Evolutionary conservation across 805 yeast species (phyloP), one percentile per base, ranked within the genome.

Genomic region (Starmerella riodocensis): DNA sequence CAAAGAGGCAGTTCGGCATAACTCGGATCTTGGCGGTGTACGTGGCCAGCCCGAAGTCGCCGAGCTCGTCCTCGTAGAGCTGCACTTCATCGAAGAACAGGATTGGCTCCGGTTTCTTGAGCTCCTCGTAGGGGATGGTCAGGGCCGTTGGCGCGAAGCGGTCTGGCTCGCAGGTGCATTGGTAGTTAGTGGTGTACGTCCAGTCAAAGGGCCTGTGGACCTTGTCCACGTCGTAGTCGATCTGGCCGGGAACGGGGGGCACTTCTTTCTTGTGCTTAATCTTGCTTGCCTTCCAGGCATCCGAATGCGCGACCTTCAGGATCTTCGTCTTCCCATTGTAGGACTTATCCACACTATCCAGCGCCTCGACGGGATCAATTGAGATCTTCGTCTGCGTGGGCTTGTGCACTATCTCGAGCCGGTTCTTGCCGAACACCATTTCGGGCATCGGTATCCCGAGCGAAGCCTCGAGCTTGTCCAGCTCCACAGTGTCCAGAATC

Each of bases 371-470:
- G 0, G 94, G 77, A 54, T 80, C 77, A 59, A 86, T 85, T 31
- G 64, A 67, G 12, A 88, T 66, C 27, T 56, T 45, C 63, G 71
- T 71, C 26, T 60, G 61, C 34, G 63, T 51, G 9, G 43, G 43
- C 19, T 47, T 47, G 43, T 71, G 67, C 36, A 60, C 64, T 9
- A 85, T 55, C 36, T 66, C 69, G 9, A 85, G 74, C 41, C 61
- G 60, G 54, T 81, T 86, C 49, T 81, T 74, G 8, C 97, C 97
- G 61, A 91, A 91, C 5, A 91, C 85, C 97, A 91, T 91, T 57
- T 91, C 99, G 0, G 99, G 99, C 31, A 88, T 61, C 0, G 97
- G 94, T 45, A 88, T 73, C 13, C 75, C 75, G 38, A 78, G 67
- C 4, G 70, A 71, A 12, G 51, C 57, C 44, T 74, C 80, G 53